Conservation (phyloP, 2,329 filamentous ascomycete species). For the Colletotrichum cordylinicola region DNA sequence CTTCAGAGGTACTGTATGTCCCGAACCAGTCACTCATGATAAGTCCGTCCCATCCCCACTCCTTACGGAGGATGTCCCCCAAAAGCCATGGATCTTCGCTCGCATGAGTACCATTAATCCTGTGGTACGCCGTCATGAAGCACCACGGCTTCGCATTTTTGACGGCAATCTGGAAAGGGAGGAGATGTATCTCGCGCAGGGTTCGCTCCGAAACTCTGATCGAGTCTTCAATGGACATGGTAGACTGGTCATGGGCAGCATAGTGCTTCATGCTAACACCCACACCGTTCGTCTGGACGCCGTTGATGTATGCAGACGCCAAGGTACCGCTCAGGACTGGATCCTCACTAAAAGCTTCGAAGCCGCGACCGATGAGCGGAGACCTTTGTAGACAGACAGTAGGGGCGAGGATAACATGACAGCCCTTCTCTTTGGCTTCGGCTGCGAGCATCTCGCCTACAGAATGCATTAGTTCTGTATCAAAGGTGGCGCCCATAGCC, state of each 20-base stretch:
- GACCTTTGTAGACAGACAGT: constrained; percentile 11
- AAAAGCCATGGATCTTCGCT: constrained; percentile 49
- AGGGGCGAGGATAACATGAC: background rate
- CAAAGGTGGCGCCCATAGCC: background rate
- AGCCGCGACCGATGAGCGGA: constrained; percentile 5
- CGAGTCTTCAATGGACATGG: constrained; percentile 7
- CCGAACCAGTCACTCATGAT: constrained; percentile 67
- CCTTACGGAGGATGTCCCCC: constrained; percentile 53
- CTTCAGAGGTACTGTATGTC: constrained; percentile 58
- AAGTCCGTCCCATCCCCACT: constrained; percentile 63
- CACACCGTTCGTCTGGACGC: constrained; percentile 44
- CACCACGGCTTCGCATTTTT: constrained; percentile 55
- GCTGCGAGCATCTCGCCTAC: background rate
- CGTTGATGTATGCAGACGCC: constrained; percentile 31
- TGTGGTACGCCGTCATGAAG: constrained; percentile 62
- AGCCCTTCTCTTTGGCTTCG: background rate
- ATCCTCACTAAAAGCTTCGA: background rate
- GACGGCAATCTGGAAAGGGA: constrained; percentile 62
- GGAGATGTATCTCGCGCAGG: constrained; percentile 61
- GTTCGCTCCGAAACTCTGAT: background rate
- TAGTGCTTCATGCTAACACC: constrained; percentile 51
- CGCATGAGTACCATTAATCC: constrained; percentile 33
- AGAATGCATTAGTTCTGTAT: background rate
- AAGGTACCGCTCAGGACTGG: background rate
- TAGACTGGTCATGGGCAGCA: constrained; percentile 43